A percentile compares a stretch with the other conserved stretches of the same genome.
Conservation (phyloP, 2,329 filamentous ascomycete species). For the Colletotrichum navitas region DNA sequence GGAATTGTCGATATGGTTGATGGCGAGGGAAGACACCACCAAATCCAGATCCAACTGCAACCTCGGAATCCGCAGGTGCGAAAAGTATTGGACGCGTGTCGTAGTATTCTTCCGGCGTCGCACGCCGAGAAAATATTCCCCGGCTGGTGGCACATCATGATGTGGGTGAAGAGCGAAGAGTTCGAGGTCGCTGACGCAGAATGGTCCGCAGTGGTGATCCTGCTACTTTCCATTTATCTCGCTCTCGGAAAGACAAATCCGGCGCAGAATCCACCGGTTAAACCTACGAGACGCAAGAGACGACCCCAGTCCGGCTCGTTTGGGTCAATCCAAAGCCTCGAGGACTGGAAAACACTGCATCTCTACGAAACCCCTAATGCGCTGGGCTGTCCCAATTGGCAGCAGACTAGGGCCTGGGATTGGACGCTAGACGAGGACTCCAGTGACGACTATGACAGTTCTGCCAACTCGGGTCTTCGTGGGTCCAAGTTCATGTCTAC, state of each 20-base stretch:
- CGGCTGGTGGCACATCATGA: constrained; percentile 80
- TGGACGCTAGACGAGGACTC: constrained; percentile 75
- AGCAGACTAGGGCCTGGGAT: constrained; percentile 75
- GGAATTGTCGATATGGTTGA: constrained; percentile 78
- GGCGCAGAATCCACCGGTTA: constrained; percentile 39
- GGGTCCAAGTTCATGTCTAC: constrained; percentile 59
- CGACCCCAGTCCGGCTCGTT: constrained; percentile 53
- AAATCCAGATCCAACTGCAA: constrained; percentile 75
- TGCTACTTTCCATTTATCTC: constrained; percentile 74
- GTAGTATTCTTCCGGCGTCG: constrained; percentile 71
- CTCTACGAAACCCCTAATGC: constrained; percentile 61
- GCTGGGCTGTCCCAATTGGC: constrained; percentile 66
- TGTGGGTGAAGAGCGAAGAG: constrained; percentile 71
- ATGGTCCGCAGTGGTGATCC: constrained; percentile 76
- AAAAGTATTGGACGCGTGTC: constrained; percentile 71
- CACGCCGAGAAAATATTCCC: constrained; percentile 72
- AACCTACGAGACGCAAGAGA: constrained; percentile 47
- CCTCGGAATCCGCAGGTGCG: constrained; percentile 73
- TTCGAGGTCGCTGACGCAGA: constrained; percentile 66
- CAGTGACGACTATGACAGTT: constrained; percentile 49
- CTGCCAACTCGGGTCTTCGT: constrained; percentile 45
- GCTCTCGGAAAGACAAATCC: constrained; percentile 62
- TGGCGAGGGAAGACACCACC: constrained; percentile 71
- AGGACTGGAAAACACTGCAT: constrained; percentile 64
- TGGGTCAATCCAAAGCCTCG: constrained; percentile 52